Evolutionary conservation across 441 rosid species (phyloP).

Genomic region (Macaranga tanarius): DNA sequence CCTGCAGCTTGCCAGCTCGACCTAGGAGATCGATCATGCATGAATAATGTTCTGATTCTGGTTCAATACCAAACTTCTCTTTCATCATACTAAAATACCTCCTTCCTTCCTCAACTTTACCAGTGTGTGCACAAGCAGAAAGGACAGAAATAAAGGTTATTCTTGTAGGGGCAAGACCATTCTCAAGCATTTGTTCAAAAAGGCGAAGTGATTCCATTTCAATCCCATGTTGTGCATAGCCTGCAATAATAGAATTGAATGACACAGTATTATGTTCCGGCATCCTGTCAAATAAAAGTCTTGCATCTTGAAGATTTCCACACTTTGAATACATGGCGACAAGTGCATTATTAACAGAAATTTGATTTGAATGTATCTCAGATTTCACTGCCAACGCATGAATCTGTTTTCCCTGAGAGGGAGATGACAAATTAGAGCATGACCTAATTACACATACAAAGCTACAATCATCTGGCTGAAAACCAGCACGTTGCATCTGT

Average conservation of each 20-base stretch:
- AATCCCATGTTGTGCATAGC: conserved; percentile 73
- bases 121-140: conserved; percentile 81
- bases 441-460: conserved; percentile 72
- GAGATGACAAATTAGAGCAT: conserved; percentile 69
- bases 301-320: conserved; percentile 65
- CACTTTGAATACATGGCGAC: conserved; percentile 73
- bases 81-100: conserved; percentile 65
- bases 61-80: conserved; percentile 63
- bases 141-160: conserved; percentile 82
- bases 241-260: conserved; percentile 73
- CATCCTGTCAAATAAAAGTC: conserved; percentile 66
- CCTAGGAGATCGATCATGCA: conserved; percentile 87
- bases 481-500: conserved; percentile 57
- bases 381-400: conserved; percentile 68
- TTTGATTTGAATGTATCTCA: conserved; percentile 56
- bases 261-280: conserved; percentile 58
- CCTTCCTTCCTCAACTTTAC: conserved; percentile 63
- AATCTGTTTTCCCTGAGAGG: conserved; percentile 74
- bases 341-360: conserved; percentile 67
- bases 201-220: conserved; percentile 55
- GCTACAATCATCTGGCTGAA: conserved; percentile 76
- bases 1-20: conserved; percentile 73
- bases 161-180: conserved; percentile 52
- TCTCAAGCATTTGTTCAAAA: conserved; percentile 60
- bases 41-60: conserved; percentile 82